Evolutionary conservation across 441 rosid species (phyloP), one percentile per base, ranked within the genome.

Genomic region (Mallotus japonicus): DNA sequence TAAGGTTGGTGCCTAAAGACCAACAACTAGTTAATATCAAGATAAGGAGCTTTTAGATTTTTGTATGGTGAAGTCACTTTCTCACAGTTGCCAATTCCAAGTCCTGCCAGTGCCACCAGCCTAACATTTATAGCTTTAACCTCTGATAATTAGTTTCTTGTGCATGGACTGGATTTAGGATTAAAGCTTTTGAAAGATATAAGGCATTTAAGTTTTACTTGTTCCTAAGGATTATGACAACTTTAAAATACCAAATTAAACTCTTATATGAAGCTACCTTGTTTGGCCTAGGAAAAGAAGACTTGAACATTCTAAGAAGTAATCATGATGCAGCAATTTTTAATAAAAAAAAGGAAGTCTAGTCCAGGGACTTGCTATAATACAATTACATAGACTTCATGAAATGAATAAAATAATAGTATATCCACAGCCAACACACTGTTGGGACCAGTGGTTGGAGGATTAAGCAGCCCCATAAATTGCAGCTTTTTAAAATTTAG

Each of bases 41-140:
- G 83, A 81, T 65, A 70, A 76, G 64, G 56, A 46, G 62, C 75
- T 59, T 73, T 67, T 63, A 32, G 59, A 42, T 79, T 73, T 61
- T 70, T 75, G 69, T n/a, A 70, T n/a, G 6, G 78, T 53, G 24
- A 34, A 53, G 81, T 80, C 83, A 72, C 74, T 82, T 80, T 83
- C 82, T 66, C 65, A 37, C 78, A 46, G 67, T 49, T 70, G 78
- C 64, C 62, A 74, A 40, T 47, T 63, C 59, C 15, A 14, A 65
- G 66, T 51, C 50, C 19, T 65, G 63, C 58, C 69, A 60, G 15
- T 65, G 63, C 58, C 69, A 60, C 20, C 59, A 57, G 3, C 44
- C 42, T 15, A 51, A 37, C 14, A 46, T 54, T 47, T 61, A 55
- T 64, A 16, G 40, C 62, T 44, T 14, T n/a, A 51, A 17, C 51